These are phyloP conservation scores for Lichenothelia convexa DNA, from an alignment of 495 filamentous ascomycete species.

Conservation along the genomic window DNA sequence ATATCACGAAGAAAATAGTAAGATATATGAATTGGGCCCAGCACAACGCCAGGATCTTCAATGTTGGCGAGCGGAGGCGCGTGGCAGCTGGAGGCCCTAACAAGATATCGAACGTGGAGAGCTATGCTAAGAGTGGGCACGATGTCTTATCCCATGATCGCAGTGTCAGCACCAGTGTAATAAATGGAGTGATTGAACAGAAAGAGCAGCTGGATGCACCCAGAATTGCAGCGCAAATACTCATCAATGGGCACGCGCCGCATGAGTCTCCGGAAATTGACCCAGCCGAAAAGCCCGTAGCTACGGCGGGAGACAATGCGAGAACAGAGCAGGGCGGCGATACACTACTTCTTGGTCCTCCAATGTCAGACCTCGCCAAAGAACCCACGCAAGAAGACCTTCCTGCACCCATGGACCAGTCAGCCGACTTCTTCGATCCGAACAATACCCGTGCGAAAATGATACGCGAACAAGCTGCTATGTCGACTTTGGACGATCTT, in stretches of 20 bases:
- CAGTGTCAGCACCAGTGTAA: conserved; percentile 25
- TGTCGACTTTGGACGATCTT: conserved; percentile 82
- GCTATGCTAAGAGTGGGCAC: conserved; percentile 13
- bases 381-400: conserved; percentile 6
- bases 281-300: neutral
- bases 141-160: conserved; percentile 24
- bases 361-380: conserved; percentile 8
- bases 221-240: conserved; percentile 17
- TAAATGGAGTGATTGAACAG: conserved; percentile 15
- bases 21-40: conserved; percentile 95
- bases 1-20: conserved; percentile 94
- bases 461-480: conserved; percentile 75
- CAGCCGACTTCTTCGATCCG: conserved; percentile 86
- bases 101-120: conserved; percentile 7
- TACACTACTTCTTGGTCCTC: conserved; percentile 5
- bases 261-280: conserved; percentile 11
- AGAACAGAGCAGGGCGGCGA: conserved; percentile 1
- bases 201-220: conserved; percentile 1
- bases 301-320: neutral
- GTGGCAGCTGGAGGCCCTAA: conserved; percentile 46
- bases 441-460: conserved; percentile 64
- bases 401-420: conserved; percentile 55
- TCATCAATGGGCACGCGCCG: conserved; percentile 19
- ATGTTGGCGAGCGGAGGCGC: conserved; percentile 80
- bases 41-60: conserved; percentile 89